Conservation (phyloP, 352 stramenopile genomes). For the Phytophthora parvispora region DNA sequence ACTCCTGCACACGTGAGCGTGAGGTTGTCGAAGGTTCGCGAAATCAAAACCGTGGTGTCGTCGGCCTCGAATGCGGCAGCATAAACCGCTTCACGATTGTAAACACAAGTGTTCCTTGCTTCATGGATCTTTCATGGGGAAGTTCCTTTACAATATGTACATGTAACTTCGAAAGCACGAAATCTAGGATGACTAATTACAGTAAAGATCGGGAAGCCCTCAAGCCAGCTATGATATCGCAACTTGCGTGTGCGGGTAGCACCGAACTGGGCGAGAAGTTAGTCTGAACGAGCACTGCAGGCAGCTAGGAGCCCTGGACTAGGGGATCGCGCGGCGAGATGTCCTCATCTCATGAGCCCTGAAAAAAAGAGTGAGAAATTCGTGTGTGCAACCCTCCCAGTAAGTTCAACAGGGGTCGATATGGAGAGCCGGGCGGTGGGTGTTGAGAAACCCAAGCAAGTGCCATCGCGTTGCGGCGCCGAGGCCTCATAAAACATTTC, state of each 20-base stretch:
- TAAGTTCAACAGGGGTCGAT: constrained; percentile 11
- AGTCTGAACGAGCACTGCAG: too few relatives aligned
- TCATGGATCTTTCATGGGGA: too few relatives aligned
- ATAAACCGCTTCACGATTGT: too few relatives aligned
- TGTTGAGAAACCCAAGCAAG: constrained; percentile 4
- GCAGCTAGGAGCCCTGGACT: too few relatives aligned
- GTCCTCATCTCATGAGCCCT: constrained; percentile 15
- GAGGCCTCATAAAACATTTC: constrained; percentile 11
- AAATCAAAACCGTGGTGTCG: constrained; percentile 14
- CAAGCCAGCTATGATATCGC: background rate
- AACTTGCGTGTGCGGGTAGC: background rate
- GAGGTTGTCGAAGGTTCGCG: constrained; percentile 16
- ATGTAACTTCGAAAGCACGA: too few relatives aligned
- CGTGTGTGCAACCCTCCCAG: constrained; percentile 3
- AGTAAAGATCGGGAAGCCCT: background rate
- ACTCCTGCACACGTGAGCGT: constrained; percentile 12
- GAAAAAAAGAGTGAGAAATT: constrained; percentile 21
- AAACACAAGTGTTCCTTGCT: too few relatives aligned
- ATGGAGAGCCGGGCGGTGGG: constrained; percentile 16
- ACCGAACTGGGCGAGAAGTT: constrained; percentile 6
- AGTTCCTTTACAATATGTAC: too few relatives aligned
- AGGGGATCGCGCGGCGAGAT: constrained; percentile 16
- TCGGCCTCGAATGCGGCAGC: too few relatives aligned
- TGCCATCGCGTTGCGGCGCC: background rate
- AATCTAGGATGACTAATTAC: too few relatives aligned